Percentiles rank a stretch among this genome's conserved stretches.
phyloP scores from a whole-genome alignment of 2,329 filamentous ascomycete species.

The Capronia americana region DNA sequence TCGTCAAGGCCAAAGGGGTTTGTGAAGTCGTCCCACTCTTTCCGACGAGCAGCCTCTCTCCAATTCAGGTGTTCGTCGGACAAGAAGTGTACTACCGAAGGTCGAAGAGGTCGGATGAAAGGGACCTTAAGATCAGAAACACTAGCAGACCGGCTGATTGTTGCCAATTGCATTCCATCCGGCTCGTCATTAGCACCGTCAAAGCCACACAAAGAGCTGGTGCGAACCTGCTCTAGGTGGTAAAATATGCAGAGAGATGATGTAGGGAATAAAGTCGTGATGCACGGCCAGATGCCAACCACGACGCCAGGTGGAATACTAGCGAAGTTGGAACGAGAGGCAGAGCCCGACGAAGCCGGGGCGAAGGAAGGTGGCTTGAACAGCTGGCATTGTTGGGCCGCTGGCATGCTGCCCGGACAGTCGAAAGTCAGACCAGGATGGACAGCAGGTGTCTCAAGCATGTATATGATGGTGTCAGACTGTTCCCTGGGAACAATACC shows the following conservation, averaged over 20 bases:
- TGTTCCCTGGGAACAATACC: background rate
- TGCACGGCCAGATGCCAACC: constrained; percentile 3
- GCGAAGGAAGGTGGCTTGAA: background rate
- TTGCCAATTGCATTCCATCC: constrained; percentile 5
- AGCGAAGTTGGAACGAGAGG: background rate
- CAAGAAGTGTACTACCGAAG: constrained; percentile 25
- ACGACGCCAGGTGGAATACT: background rate
- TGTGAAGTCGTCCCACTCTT: constrained; percentile 14
- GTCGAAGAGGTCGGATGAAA: constrained; percentile 1
- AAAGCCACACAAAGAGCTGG: constrained; percentile 14
- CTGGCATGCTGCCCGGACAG: background rate
- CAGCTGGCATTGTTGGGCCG: background rate
- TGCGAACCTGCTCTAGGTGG: background rate
- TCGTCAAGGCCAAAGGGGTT: constrained; percentile 25
- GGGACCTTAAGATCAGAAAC: background rate
- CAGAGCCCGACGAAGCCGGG: background rate
- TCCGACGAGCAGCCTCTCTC: constrained; percentile 11
- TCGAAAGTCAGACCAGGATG: background rate
- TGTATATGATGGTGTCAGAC: background rate
- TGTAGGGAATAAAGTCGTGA: background rate
- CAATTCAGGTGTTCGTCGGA: constrained; percentile 25
- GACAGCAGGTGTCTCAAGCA: background rate
- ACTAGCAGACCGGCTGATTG: constrained; percentile 8
- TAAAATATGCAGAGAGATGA: background rate
- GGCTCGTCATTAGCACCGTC: constrained; percentile 21